These are phyloP conservation scores for Malassezia dermatis DNA, from an alignment of 1,284 basidiomycete genomes.

Conservation along the genomic window DNA sequence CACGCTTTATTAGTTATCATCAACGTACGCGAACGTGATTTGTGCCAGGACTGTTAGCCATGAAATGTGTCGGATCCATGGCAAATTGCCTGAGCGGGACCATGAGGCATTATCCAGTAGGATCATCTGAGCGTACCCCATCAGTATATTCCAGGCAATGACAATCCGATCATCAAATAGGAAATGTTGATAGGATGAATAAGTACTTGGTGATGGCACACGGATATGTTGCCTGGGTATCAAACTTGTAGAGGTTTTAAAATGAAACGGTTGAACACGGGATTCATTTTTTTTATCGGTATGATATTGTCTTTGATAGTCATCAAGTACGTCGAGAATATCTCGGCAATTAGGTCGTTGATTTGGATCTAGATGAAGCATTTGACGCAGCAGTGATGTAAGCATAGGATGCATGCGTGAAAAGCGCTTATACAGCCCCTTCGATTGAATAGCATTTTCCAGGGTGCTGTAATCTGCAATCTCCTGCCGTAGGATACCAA, in stretches of 20 bases:
- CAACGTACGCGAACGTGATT: background rate
- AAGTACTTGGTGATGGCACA: background rate
- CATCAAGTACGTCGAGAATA: constrained; percentile 1
- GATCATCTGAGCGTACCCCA: background rate
- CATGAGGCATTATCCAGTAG: background rate
- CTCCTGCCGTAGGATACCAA: constrained; percentile 61
- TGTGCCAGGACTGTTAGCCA: background rate
- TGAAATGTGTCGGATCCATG: background rate
- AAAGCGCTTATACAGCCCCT: background rate
- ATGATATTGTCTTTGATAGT: background rate
- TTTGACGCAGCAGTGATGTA: background rate
- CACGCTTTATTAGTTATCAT: background rate
- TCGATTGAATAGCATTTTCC: background rate
- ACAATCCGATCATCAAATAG: background rate
- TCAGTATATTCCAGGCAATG: background rate
- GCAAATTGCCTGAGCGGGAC: background rate
- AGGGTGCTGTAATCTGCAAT: constrained; percentile 56
- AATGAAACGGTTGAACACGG: background rate
- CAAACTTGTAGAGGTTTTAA: background rate
- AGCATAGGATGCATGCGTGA: constrained; percentile 4
- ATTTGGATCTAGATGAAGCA: constrained; percentile 8
- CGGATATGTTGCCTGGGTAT: background rate
- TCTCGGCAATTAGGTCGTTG: constrained; percentile 7
- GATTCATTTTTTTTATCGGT: background rate
- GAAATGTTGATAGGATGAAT: background rate